Percentiles rank a stretch among this genome's conserved stretches.
These are phyloP conservation scores for Chaetomium globosum DNA, from an alignment of 2,329 filamentous ascomycete species.

Conservation along the genomic window DNA sequence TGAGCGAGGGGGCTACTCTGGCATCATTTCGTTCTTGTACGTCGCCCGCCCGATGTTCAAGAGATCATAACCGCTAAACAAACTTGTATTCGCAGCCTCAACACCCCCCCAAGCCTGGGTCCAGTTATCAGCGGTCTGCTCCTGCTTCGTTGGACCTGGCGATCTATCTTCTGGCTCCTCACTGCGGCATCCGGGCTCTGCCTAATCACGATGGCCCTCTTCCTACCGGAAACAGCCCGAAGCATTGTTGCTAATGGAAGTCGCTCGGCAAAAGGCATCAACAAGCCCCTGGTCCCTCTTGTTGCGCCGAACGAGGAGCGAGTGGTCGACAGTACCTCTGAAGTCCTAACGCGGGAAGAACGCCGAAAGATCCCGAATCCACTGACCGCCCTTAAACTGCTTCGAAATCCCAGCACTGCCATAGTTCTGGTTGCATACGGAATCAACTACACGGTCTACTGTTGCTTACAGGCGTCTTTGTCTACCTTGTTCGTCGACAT, in stretches of 20 bases:
- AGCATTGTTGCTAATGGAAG: slow-evolving; percentile 2
- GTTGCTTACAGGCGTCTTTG: slow-evolving; percentile 8
- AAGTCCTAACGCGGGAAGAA: neutral
- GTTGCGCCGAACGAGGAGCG: neutral
- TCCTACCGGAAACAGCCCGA: neutral
- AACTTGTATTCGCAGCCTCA: neutral
- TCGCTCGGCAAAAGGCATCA: neutral
- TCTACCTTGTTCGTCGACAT: slow-evolving; percentile 13
- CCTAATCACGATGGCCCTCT: slow-evolving; percentile 7
- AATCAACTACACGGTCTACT: slow-evolving; percentile 16
- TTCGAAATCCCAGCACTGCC: neutral
- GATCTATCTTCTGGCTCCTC: slow-evolving; percentile 31
- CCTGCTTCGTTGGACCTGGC: slow-evolving; percentile 21
- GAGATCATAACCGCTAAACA: neutral
- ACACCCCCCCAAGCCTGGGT: slow-evolving; percentile 22
- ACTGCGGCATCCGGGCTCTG: neutral
- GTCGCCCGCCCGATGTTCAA: neutral
- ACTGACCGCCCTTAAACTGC: neutral
- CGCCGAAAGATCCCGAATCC: neutral
- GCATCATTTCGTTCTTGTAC: slow-evolving; percentile 17
- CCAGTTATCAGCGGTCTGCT: slow-evolving; percentile 24
- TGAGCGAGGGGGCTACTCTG: slow-evolving; percentile 25
- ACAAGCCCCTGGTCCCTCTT: neutral
- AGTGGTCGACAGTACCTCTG: neutral
- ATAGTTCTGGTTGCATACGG: slow-evolving; percentile 8